Percentiles rank a stretch among this genome's conserved stretches.
phyloP scores from a whole-genome alignment of 192 early-diverging fungal species.

The Mycoemilia scoparia region DNA sequence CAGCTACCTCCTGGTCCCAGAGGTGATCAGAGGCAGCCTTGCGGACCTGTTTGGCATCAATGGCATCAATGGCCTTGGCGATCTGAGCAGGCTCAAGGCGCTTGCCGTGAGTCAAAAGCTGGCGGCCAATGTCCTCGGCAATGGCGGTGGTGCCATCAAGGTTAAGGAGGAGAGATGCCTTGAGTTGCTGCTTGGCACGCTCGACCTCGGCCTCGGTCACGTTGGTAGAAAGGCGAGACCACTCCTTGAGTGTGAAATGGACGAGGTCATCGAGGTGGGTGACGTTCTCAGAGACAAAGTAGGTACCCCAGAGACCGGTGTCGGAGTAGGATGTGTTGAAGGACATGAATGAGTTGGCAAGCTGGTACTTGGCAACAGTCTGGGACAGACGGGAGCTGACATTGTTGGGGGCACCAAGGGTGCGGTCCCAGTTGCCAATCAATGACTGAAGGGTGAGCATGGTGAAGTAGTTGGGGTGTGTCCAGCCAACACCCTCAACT shows the following conservation, averaged over 20 bases:
- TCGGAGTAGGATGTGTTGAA: constrained; percentile 99
- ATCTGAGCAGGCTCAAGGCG: constrained; percentile 79
- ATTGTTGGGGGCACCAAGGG: constrained; percentile 74
- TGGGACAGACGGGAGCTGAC: constrained; percentile 71
- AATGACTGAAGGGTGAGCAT: constrained; percentile 89
- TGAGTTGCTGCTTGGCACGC: constrained; percentile 96
- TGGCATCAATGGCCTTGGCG: constrained; percentile 64
- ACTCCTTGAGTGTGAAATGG: constrained; percentile 80
- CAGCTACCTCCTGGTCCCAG: constrained; percentile 69
- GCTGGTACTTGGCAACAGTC: constrained; percentile 57
- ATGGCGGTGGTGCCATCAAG: constrained; percentile 90
- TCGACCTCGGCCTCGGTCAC: constrained; percentile 83
- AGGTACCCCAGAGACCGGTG: constrained; percentile 94
- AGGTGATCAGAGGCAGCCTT: constrained; percentile 75
- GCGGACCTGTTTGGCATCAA: constrained; percentile 73
- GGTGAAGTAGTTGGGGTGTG: constrained; percentile 85
- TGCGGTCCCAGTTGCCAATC: constrained; percentile 93
- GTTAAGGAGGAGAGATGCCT: constrained; percentile 74
- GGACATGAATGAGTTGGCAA: constrained; percentile 97
- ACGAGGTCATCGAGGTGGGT: constrained; percentile 70
- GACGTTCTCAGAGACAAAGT: constrained; percentile 71
- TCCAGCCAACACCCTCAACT: constrained; percentile 92
- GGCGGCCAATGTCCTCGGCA: constrained; percentile 95
- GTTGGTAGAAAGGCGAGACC: constrained; percentile 67
- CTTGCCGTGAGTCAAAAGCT: constrained; percentile 81